These are phyloP conservation scores for Botrytis pseudocinerea DNA, from an alignment of 2,329 filamentous ascomycete species.

Conservation along the genomic window DNA sequence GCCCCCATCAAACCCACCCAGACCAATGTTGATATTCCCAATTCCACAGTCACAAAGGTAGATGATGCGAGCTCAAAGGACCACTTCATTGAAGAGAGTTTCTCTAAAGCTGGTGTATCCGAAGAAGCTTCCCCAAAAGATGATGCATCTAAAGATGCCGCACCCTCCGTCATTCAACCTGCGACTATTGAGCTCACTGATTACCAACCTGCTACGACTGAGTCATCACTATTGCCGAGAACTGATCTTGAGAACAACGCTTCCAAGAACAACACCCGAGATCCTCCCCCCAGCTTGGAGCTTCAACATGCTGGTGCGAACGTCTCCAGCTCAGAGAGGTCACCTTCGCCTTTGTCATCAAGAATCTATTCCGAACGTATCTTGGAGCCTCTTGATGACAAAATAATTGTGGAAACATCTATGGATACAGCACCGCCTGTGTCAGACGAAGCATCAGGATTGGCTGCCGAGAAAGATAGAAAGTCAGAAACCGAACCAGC, in stretches of 20 bases:
- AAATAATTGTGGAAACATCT: no score
- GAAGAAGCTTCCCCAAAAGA: background rate
- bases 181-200: background rate
- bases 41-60: background rate
- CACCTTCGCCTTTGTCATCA: background rate
- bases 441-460: background rate
- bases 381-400: background rate
- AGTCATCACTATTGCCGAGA: background rate
- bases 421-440: background rate
- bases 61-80: background rate
- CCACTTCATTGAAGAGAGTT: background rate
- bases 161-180: background rate
- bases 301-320: background rate
- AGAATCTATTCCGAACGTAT: background rate
- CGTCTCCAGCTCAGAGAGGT: background rate
- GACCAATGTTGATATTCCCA: background rate
- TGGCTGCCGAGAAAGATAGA: background rate
- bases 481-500: background rate
- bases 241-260: background rate
- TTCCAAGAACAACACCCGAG: background rate
- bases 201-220: background rate
- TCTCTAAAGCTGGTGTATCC: background rate
- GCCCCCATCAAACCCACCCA: background rate
- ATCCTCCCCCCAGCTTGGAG: background rate
- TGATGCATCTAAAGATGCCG: background rate